Evolutionary conservation across 148 eudicot species (phyloP).

Genomic region (Vaccinium darrowii): DNA sequence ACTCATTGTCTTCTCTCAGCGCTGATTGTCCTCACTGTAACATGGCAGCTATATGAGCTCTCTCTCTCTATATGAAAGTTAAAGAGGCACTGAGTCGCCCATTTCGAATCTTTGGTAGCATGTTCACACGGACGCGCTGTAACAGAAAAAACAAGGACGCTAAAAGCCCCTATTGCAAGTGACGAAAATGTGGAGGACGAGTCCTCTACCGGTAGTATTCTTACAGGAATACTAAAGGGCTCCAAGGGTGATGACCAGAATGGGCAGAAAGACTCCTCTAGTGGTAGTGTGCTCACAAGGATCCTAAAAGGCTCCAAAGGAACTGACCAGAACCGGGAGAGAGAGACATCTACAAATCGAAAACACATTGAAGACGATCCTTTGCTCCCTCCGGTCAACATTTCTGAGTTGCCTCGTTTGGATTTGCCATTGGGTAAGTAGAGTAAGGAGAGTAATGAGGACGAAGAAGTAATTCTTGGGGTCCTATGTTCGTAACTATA

Average conservation of each 20-base stretch:
- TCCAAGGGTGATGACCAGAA: neutral
- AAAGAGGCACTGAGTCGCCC: neutral
- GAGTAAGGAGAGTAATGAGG: constrained; percentile 25
- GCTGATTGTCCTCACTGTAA: neutral
- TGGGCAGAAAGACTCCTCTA: neutral
- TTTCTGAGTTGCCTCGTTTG: constrained; percentile 31
- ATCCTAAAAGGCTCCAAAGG: constrained; percentile 28
- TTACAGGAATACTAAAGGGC: neutral
- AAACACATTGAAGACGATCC: constrained; percentile 15
- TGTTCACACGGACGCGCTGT: neutral
- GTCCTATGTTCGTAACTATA: neutral
- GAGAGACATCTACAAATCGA: constrained; percentile 20
- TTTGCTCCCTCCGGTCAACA: constrained; percentile 23
- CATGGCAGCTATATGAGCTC: neutral
- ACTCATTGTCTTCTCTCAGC: neutral
- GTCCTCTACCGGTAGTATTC: neutral
- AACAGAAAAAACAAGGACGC: neutral
- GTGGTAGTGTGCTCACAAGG: constrained; percentile 34
- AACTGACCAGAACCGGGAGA: constrained; percentile 13
- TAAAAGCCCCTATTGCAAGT: neutral
- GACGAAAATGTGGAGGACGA: neutral
- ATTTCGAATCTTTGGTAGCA: neutral
- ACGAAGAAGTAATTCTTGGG: neutral
- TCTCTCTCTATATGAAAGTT: neutral
- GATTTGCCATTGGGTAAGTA: constrained; percentile 33